These are phyloP conservation scores for Lactifluus subvellereus DNA, from an alignment of 768 basidiomycete genomes.

Conservation along the genomic window DNA sequence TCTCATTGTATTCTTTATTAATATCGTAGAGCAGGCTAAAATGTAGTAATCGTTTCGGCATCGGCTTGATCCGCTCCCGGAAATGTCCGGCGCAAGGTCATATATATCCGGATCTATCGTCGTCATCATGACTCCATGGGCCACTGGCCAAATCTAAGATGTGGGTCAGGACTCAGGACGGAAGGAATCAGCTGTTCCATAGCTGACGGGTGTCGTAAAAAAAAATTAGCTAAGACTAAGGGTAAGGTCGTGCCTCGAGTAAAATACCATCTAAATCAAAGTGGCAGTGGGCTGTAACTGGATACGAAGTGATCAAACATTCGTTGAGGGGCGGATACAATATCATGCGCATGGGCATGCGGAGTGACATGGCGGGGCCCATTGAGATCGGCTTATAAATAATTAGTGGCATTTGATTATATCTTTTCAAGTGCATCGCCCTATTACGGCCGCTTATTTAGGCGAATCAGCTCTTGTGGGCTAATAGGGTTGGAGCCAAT, in stretches of 20 bases:
- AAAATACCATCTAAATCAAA: neutral
- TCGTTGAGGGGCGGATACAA: neutral
- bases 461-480: no score
- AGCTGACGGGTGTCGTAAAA: no score
- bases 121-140: neutral
- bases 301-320: neutral
- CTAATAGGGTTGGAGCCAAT: neutral
- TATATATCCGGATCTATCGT: neutral
- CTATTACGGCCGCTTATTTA: neutral
- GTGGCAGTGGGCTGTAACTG: no score
- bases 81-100: neutral
- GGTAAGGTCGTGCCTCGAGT: neutral
- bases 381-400: constrained; percentile 8
- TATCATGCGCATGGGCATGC: neutral
- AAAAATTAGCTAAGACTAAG: no score
- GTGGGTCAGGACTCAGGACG: neutral
- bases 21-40: constrained; percentile 4
- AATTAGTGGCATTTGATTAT: neutral
- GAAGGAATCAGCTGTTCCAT: neutral
- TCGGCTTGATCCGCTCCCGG: neutral
- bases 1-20: constrained; percentile 9
- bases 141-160: neutral
- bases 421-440: neutral
- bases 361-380: neutral
- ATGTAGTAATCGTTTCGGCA: neutral